These are phyloP conservation scores for Didymella keratinophila DNA, from an alignment of 2,329 filamentous ascomycete species.

Conservation along the genomic window DNA sequence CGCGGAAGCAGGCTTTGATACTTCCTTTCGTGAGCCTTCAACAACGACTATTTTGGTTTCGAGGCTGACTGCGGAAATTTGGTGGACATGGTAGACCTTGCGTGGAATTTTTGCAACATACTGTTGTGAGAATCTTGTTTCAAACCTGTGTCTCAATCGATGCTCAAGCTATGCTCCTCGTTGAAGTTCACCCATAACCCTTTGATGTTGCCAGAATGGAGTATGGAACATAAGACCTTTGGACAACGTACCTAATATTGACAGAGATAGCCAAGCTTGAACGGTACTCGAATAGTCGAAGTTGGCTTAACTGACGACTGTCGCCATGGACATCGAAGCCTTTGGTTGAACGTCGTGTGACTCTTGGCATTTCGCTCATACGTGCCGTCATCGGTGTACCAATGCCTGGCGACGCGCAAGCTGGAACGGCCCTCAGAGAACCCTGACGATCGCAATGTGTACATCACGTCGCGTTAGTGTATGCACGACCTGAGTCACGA, in stretches of 20 bases:
- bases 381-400: not conserved
- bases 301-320: not conserved
- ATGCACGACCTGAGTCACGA: conserved; percentile 6
- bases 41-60: not conserved
- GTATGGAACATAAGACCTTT: not conserved
- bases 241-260: not conserved
- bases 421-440: not conserved
- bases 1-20: not conserved
- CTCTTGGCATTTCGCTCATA: not conserved
- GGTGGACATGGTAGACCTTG: not conserved
- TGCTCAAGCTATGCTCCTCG: not conserved
- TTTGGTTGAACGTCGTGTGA: not conserved
- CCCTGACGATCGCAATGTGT: conserved; percentile 1
- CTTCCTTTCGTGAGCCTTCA: not conserved
- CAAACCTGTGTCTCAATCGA: no score
- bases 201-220: not conserved
- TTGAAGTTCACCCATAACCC: not conserved
- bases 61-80: not conserved
- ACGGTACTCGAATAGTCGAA: not conserved
- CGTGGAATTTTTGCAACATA: not conserved
- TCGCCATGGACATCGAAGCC: not conserved
- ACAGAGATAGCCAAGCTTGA: not conserved
- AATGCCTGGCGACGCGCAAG: not conserved
- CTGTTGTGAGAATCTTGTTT: not conserved
- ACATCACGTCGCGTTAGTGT: not conserved